These are phyloP conservation scores for Nannizzia gypsea DNA, from an alignment of 2,329 filamentous ascomycete genomes.

Conservation along the genomic window DNA sequence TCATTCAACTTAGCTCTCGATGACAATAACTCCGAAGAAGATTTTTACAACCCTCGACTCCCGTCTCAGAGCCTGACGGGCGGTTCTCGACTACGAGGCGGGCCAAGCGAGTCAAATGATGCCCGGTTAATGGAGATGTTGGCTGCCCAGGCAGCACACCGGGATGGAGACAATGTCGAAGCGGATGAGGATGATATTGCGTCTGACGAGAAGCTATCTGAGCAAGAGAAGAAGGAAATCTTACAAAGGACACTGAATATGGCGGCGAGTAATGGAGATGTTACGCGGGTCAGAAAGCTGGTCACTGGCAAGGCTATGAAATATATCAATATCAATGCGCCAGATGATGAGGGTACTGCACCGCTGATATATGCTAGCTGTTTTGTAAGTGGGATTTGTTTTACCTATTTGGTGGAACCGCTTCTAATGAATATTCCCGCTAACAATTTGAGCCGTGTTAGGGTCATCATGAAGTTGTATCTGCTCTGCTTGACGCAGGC, in stretches of 20 bases:
- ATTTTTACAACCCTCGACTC: slow-evolving; percentile 23
- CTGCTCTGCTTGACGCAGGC: slow-evolving; percentile 69
- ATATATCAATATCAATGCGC: slow-evolving; percentile 72
- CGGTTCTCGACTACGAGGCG: background rate
- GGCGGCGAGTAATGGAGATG: slow-evolving; percentile 92
- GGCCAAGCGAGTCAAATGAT: slow-evolving; percentile 44
- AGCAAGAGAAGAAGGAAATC: slow-evolving; percentile 64
- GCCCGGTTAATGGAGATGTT: slow-evolving; percentile 89
- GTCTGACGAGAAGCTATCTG: slow-evolving; percentile 58
- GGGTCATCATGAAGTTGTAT: slow-evolving; percentile 83
- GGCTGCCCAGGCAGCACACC: slow-evolving; percentile 79
- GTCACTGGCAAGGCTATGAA: slow-evolving; percentile 60
- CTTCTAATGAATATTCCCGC: background rate
- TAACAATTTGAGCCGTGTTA: slow-evolving; percentile 23
- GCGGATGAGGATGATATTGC: slow-evolving; percentile 72
- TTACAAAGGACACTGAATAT: slow-evolving; percentile 85
- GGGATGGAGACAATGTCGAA: slow-evolving; percentile 52
- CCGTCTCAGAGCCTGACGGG: slow-evolving; percentile 19
- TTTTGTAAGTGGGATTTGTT: slow-evolving; percentile 55
- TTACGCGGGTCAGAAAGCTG: slow-evolving; percentile 64
- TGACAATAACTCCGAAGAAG: slow-evolving; percentile 61
- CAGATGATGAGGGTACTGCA: slow-evolving; percentile 91
- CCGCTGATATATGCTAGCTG: slow-evolving; percentile 95
- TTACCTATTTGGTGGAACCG: background rate
- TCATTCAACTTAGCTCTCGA: slow-evolving; percentile 77